Base-by-base conservation (phyloP, 148 eudicot genomes). In the Cornus suecica region DNA sequence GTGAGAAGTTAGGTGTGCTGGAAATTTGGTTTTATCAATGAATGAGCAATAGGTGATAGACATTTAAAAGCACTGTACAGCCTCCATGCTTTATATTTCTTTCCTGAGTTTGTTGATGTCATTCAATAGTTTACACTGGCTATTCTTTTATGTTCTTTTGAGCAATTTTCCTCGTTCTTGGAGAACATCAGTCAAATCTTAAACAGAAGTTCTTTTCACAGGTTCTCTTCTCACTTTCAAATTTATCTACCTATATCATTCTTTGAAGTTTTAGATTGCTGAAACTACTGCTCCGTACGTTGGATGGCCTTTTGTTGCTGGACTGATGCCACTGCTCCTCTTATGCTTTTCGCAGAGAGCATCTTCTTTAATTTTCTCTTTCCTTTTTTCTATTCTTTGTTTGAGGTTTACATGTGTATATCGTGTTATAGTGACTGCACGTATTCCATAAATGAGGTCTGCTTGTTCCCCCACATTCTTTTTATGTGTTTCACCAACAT, bases 401-500 rank as follows among this genome's bases (percentile, higher is more conserved):
- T 37, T 29, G 29, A 74, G 66, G 68, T 48, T 30, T 66, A 18
- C 7, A 45, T 27, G 63, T 41, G 77, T 32, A 10, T 67, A 66
- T 30, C 31, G 31, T 37, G 25, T 22, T 8, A 15, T 8, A 66
- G 23, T 13, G 29, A 30, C 10, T 29, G 2, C 8, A 22, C 52
- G 28, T 28, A 30, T 27, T 37, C n/a, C 56, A 61, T 72, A 18
- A 73, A 26, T 54, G 28, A 24, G 26, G 27, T 65, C 5, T 32
- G 25, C n/a, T 13, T 66, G 16, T 0, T 18, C 20, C 10, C 52
- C 75, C 26, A 29, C 22, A 22, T 29, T 31, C 16, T 61, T 69
- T 48, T 22, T 10, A 24, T 23, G 69, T 63, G 64, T 66, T 70
- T 24, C 24, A 65, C 70, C 69, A 74, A 20, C 51, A 54, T 66